Conservation (phyloP, 306 rosid species). For the Cercis canadensis region DNA sequence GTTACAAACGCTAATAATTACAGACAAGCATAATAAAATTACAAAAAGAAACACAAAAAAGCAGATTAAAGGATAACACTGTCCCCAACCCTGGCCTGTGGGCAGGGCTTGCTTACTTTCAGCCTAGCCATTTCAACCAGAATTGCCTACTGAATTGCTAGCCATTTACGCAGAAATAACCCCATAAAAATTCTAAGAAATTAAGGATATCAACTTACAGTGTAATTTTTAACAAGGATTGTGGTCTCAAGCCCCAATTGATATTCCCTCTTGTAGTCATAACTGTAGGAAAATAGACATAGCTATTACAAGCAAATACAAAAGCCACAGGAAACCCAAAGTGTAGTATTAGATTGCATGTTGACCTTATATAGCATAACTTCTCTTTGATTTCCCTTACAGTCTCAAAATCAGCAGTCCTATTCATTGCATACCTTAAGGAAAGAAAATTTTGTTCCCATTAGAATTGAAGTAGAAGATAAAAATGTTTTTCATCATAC, state of each 20-base stretch:
- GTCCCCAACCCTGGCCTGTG: not conserved
- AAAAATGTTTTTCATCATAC: constrained; percentile 28
- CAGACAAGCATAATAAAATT: constrained; percentile 27
- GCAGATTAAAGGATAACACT: constrained; percentile 27
- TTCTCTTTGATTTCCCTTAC: constrained; percentile 99
- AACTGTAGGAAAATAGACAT: constrained; percentile 59
- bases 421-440: constrained; percentile 90
- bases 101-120: not conserved
- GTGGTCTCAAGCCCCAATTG: constrained; percentile 99
- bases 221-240: constrained; percentile 90
- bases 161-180: constrained; percentile 18
- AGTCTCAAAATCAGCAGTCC: constrained; percentile 94
- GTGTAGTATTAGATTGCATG: constrained; percentile 25
- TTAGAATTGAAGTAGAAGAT: constrained; percentile 32
- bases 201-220: constrained; percentile 61
- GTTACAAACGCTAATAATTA: not conserved
- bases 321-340: constrained; percentile 22
- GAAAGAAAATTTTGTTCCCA: constrained; percentile 42
- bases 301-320: constrained; percentile 29
- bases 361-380: constrained; percentile 91
- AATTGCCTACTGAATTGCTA: constrained; percentile 30
- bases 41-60: constrained; percentile 21
- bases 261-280: constrained; percentile 99
- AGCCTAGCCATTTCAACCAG: constrained; percentile 28
- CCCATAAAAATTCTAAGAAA: constrained; percentile 30